phyloP scores from a whole-genome alignment of 2,329 filamentous ascomycete species.

The Rutstroemia sp. region DNA sequence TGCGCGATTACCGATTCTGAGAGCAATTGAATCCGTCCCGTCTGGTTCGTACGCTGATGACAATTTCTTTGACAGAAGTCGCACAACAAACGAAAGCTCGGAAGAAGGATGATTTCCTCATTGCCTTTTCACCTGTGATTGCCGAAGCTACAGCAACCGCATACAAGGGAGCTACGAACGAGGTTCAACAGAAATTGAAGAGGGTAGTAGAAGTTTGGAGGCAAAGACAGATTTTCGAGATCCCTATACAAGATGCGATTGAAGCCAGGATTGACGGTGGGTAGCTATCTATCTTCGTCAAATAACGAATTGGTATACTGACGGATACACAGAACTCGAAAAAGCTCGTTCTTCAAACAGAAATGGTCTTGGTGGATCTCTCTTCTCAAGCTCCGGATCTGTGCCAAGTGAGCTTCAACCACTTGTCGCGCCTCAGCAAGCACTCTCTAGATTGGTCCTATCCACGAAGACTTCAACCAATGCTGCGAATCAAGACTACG shows the following conservation, averaged over 20 bases:
- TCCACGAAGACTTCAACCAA: slow-evolving; percentile 59
- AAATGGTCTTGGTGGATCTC: slow-evolving; percentile 53
- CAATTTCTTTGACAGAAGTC: slow-evolving; percentile 57
- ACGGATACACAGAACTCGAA: slow-evolving; percentile 46
- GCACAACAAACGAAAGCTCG: slow-evolving; percentile 92
- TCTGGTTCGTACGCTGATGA: slow-evolving; percentile 14
- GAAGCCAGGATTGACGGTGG: slow-evolving; percentile 73
- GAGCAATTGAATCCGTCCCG: slow-evolving; percentile 9
- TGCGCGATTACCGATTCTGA: background rate
- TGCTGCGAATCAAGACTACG: slow-evolving; percentile 73
- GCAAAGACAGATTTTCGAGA: slow-evolving; percentile 76
- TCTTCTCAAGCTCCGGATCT: slow-evolving; percentile 54
- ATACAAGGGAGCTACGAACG: slow-evolving; percentile 80
- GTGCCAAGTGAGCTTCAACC: slow-evolving; percentile 71
- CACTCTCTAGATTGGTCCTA: slow-evolving; percentile 64
- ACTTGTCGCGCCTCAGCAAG: slow-evolving; percentile 67
- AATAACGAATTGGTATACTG: slow-evolving; percentile 2
- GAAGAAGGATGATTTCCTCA: slow-evolving; percentile 84
- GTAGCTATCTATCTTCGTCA: slow-evolving; percentile 16
- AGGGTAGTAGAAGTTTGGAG: slow-evolving; percentile 94
- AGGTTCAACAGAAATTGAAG: slow-evolving; percentile 80
- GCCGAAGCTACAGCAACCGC: slow-evolving; percentile 85
- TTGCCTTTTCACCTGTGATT: slow-evolving; percentile 85
- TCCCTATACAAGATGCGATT: slow-evolving; percentile 69
- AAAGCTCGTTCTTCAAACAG: slow-evolving; percentile 48